Conservation (phyloP, 116 monocot genomes). For the Trichopus zeylanicus region DNA sequence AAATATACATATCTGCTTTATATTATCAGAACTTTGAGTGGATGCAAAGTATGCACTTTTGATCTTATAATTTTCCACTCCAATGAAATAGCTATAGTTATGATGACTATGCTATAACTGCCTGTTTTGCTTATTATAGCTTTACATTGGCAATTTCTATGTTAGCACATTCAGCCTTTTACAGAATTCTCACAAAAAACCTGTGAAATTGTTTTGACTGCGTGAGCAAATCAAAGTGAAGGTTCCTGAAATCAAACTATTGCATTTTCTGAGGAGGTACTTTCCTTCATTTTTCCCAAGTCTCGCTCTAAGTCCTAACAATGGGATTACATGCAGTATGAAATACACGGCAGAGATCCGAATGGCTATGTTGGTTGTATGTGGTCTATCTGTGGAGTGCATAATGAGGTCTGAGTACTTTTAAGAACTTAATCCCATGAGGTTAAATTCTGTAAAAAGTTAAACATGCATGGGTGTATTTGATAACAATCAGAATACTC, state of each 20-base stretch:
- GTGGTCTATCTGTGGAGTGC: conserved; percentile 97
- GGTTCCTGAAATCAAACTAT: too few relatives aligned
- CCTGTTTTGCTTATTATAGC: too few relatives aligned
- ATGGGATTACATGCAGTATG: conserved; percentile 58
- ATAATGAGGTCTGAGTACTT: conserved; percentile 66
- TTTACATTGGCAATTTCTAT: background rate
- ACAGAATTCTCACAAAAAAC: too few relatives aligned
- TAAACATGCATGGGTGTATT: too few relatives aligned
- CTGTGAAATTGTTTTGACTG: too few relatives aligned
- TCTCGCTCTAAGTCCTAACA: background rate
- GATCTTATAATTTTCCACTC: background rate
- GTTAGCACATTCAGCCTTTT: background rate
- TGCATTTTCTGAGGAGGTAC: background rate
- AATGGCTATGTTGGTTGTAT: conserved; percentile 95
- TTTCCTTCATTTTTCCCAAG: too few relatives aligned
- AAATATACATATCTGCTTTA: background rate
- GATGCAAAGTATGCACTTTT: background rate
- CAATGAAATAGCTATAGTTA: background rate
- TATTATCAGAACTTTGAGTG: background rate
- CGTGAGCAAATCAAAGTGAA: too few relatives aligned
- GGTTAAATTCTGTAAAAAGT: too few relatives aligned
- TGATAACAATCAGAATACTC: too few relatives aligned
- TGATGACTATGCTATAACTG: background rate
- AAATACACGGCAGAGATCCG: conserved; percentile 95
- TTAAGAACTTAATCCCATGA: background rate